A percentile compares a stretch with the other conserved stretches of the same genome.
Conservation (phyloP, 192 early-diverging fungal species). For the Chytriomyces confervae region DNA sequence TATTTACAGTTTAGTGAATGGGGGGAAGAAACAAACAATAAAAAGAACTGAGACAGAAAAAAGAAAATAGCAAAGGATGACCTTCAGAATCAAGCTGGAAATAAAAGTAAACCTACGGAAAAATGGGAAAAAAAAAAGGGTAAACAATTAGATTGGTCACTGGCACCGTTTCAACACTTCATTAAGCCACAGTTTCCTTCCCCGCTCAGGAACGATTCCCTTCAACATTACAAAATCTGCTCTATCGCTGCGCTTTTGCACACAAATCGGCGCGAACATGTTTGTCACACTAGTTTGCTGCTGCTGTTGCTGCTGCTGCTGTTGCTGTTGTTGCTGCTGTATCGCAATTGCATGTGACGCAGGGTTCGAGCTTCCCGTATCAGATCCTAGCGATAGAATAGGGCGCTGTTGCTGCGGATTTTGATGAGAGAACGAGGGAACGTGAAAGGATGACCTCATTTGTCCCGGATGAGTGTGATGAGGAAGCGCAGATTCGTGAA, state of each 20-base stretch:
- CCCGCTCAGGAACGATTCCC: slow-evolving; percentile 8
- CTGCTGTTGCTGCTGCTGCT: slow-evolving; percentile 14
- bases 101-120: background rate
- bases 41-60: slow-evolving; percentile 1
- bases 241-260: slow-evolving; percentile 27
- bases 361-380: background rate
- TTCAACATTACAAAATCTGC: slow-evolving; percentile 20
- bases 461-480: background rate
- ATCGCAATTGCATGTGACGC: background rate
- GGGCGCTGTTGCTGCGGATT: background rate
- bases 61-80: slow-evolving; percentile 1
- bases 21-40: background rate
- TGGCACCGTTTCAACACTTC: background rate
- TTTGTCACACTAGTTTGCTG: slow-evolving; percentile 10
- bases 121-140: slow-evolving; percentile 6
- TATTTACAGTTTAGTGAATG: background rate
- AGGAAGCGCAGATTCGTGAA: background rate
- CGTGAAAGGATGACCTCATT: background rate
- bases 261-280: slow-evolving; percentile 33
- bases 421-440: background rate
- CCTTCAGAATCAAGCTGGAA: background rate
- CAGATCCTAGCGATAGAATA: background rate
- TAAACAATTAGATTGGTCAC: background rate
- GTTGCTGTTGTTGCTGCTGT: slow-evolving; percentile 8
- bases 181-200: background rate